Evolutionary conservation across 306 rosid genomes (phyloP), one percentile per base, ranked within the genome.

Genomic region (Trifolium repens): DNA sequence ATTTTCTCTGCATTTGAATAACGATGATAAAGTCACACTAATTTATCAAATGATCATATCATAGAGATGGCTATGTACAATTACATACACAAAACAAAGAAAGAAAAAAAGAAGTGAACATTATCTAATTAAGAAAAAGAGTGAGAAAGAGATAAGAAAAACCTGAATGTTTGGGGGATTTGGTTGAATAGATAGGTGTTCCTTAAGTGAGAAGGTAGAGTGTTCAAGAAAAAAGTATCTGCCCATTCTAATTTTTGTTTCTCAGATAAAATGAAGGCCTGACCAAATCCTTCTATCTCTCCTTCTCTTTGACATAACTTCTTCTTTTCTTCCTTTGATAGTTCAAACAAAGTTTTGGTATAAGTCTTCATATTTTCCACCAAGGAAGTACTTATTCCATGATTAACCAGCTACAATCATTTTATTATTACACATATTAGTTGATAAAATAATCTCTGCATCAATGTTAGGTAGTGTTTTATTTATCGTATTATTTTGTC

Each of bases 241-340:
- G 71, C 82, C 92, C 88, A 88, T 11, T 84, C 79, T 50, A 88
- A 74, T 72, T 88, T 85, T 49, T 81, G 88, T 26, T 80, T 83
- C 16, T 86, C 82, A 8, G 84, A 88, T 5, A 84, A 26, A 19
- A 86, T 72, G 73, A 80, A 84, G 19, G 5, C 10, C 22, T 86
- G 87, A 13, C 89, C 87, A 76, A 80, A 86, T 10, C 87, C 89
- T 58, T 86, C 76, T 0, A 40, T 0, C 1, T 84, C 88, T 52
- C 82, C 87, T 55, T 69, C 11, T 55, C 62, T 79, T 71, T 71
- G 84, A 75, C 74, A 11, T 3, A 84, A 69, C 71, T 76, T 69
- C 17, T 71, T 73, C 35, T 84, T 88, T 79, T 88, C 79, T 55
- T 80, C 93, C 24, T 69, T 66, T 34, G 84, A 53, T 11, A 86